These are phyloP conservation scores for Dioscorea alata DNA, from an alignment of 106 monocot species.

Conservation along the genomic window DNA sequence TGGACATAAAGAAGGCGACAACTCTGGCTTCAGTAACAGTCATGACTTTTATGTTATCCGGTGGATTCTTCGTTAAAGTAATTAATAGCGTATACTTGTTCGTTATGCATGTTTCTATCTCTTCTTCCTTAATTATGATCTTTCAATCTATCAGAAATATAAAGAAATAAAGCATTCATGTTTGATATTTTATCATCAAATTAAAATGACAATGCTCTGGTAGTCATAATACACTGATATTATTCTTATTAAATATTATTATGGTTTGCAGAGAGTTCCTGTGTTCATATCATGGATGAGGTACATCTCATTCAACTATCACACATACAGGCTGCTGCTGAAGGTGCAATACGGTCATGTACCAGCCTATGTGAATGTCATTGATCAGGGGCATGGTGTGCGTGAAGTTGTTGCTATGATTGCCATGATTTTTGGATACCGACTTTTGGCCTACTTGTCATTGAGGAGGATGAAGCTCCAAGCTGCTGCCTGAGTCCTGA, in stretches of 20 bases:
- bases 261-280: conserved; percentile 61
- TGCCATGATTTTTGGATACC: conserved; percentile 66
- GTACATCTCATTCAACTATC: conserved; percentile 82
- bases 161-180: too few relatives aligned
- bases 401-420: conserved; percentile 50
- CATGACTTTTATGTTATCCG: conserved; percentile 90
- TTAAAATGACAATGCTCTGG: too few relatives aligned
- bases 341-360: conserved; percentile 70
- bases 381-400: conserved; percentile 33
- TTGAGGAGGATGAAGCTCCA: conserved; percentile 40
- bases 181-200: too few relatives aligned
- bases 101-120: not conserved
- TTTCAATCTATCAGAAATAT: not conserved
- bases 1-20: conserved; percentile 84
- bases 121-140: not conserved
- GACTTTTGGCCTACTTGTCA: conserved; percentile 63
- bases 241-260: not conserved
- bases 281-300: conserved; percentile 78
- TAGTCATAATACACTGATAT: too few relatives aligned
- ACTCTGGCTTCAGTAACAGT: conserved; percentile 81
- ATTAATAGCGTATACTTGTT: conserved; percentile 2
- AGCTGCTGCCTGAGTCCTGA: conserved; percentile 1
- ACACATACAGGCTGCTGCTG: conserved; percentile 82
- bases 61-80: conserved; percentile 91
- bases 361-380: conserved; percentile 30